Conservation (phyloP, 2,329 filamentous ascomycete genomes). For the Beauveria sp. region DNA sequence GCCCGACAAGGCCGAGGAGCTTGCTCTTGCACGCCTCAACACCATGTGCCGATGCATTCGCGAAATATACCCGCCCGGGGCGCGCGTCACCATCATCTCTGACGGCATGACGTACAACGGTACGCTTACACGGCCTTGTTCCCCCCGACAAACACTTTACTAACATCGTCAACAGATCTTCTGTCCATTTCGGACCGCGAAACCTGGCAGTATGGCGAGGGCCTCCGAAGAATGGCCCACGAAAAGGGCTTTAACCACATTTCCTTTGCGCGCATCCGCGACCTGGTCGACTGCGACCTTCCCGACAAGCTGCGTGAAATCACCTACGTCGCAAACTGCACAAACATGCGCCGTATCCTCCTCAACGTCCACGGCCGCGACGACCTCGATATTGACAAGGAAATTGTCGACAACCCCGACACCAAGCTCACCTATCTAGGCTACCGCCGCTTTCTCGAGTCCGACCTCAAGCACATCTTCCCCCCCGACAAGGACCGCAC, state of each 20-base stretch:
- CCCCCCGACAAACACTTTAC: too few species aligned
- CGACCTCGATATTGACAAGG: slow-evolving; percentile 21
- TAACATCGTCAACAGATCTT: slow-evolving; percentile 28
- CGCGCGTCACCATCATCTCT: slow-evolving; percentile 36
- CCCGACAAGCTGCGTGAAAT: slow-evolving; percentile 35
- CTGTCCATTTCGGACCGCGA: slow-evolving; percentile 38
- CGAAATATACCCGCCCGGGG: slow-evolving; percentile 22
- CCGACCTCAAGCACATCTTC: slow-evolving; percentile 23
- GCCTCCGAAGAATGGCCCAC: slow-evolving; percentile 29
- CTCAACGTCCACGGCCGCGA: slow-evolving; percentile 19
- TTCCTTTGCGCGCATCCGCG: slow-evolving; percentile 36
- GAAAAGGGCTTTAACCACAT: slow-evolving; percentile 33
- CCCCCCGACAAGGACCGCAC: slow-evolving; percentile 18
- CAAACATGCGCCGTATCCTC: slow-evolving; percentile 22
- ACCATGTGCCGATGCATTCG: slow-evolving; percentile 21
- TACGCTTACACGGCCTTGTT: slow-evolving; percentile 15
- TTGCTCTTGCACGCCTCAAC: slow-evolving; percentile 20
- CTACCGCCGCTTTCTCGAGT: slow-evolving; percentile 22
- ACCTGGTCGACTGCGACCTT: slow-evolving; percentile 34
- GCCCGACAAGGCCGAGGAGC: slow-evolving; percentile 25
- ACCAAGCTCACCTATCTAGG: slow-evolving; percentile 24
- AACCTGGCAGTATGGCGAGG: slow-evolving; percentile 42
- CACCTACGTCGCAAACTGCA: slow-evolving; percentile 24
- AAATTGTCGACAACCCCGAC: slow-evolving; percentile 22
- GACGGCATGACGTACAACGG: slow-evolving; percentile 49